Evolutionary conservation across 202 grass and related monocot genomes (phyloP).

Genomic region (Zizania palustris): DNA sequence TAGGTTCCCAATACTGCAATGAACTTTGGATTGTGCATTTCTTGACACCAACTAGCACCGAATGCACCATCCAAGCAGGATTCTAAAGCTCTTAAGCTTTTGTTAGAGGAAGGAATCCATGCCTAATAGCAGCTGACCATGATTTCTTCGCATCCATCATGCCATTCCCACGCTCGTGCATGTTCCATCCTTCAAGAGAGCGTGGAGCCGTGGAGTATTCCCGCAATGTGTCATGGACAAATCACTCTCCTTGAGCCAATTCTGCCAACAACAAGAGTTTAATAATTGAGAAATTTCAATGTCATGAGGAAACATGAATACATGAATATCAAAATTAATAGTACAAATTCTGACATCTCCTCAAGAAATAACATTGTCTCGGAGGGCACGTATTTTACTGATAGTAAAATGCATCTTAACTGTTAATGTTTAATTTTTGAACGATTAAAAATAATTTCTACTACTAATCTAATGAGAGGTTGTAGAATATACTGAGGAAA

Average conservation of each 20-base stretch:
- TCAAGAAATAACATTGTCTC: no score
- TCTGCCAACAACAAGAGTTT: slow-evolving; percentile 36
- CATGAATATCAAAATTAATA: no score
- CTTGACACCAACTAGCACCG: not conserved
- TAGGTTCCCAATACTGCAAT: not conserved
- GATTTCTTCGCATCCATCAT: slow-evolving; percentile 57
- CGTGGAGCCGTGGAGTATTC: slow-evolving; percentile 88
- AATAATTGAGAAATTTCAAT: no score
- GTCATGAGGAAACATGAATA: no score
- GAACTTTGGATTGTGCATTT: not conserved
- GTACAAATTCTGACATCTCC: no score
- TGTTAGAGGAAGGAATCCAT: slow-evolving; percentile 68
- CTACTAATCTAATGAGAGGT: no score
- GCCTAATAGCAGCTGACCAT: slow-evolving; percentile 58
- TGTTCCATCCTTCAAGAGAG: slow-evolving; percentile 64
- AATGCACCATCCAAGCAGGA: not conserved
- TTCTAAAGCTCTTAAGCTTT: slow-evolving; percentile 31
- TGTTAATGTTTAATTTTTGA: no score
- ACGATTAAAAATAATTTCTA: no score
- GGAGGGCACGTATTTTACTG: no score
- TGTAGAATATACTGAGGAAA: no score
- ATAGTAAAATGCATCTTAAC: no score
- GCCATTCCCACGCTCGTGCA: slow-evolving; percentile 66
- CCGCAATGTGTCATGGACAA: slow-evolving; percentile 71
- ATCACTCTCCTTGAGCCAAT: slow-evolving; percentile 91